Conservation (phyloP, 768 basidiomycete species). For the Tephrocybe sp. region DNA sequence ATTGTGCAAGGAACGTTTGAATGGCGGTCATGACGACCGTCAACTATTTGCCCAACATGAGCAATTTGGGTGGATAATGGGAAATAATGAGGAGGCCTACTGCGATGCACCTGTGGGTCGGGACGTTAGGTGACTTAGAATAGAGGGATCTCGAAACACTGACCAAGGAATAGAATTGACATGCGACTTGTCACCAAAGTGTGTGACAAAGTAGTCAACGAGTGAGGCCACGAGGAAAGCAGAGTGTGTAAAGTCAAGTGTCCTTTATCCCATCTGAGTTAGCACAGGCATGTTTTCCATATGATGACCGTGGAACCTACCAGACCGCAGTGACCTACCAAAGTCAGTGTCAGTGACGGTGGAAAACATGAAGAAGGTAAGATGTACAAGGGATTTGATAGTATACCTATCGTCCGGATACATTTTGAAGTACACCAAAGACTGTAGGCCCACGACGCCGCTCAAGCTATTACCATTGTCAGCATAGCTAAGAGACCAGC, state of each 20-base stretch:
- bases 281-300: neutral
- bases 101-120: slow-evolving; percentile 14
- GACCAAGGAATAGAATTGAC: slow-evolving; percentile 21
- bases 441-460: slow-evolving; percentile 22
- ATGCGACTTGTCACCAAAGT: slow-evolving; percentile 13
- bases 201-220: slow-evolving; percentile 19
- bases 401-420: slow-evolving; percentile 18
- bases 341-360: neutral
- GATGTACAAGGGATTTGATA: slow-evolving; percentile 20
- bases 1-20: slow-evolving; percentile 24
- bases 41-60: neutral
- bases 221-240: slow-evolving; percentile 19
- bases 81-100: neutral
- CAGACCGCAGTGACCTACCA: slow-evolving; percentile 12
- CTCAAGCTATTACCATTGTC: slow-evolving; percentile 15
- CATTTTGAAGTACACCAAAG: slow-evolving; percentile 23
- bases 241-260: slow-evolving; percentile 19
- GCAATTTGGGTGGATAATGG: neutral
- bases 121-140: neutral
- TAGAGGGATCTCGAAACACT: neutral
- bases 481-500: neutral
- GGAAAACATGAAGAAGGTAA: neutral
- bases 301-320: neutral
- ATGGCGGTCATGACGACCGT: slow-evolving; percentile 19
- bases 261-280: slow-evolving; percentile 6